Evolutionary conservation across 2,329 filamentous ascomycete species (phyloP), one percentile per base, ranked within the genome.

Genomic region (Hypoxylon sp.): DNA sequence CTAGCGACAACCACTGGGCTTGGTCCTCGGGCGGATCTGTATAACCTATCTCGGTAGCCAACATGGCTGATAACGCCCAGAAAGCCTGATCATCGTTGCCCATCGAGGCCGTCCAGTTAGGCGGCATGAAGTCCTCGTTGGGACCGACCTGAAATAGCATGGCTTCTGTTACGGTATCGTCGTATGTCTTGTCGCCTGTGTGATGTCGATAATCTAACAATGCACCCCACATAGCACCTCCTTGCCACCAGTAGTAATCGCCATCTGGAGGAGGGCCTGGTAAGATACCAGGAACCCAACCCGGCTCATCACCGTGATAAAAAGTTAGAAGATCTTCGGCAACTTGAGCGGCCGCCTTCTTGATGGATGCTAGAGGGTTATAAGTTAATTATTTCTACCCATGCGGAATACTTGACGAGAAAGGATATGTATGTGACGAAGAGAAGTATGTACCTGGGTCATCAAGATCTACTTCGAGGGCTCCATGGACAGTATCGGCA

Each of bases 231-330:
- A 90, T 76, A 9, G 84, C 82, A 42, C 84, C 82, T 4, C 83
- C 83, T 66, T 90, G 83, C 87, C 87, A 90, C 87, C 87, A 90
- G 75, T 89, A 89, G 67, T 87, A 87, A 55, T 80, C 75, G 57
- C 80, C 80, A 58, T 70, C 69, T 26, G 74, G 59, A 7, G 81
- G 81, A 44, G 81, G 81, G 0, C 80, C 81, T 1, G 81, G 80
- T 7, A 84, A 68, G 60, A 82, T 83, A 23, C 81, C 81, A 5
- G 81, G 80, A 11, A 77, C 78, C 63, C 75, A 70, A 44, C 80
- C 80, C 1, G 77, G 70, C 50, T 73, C 61, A 59, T 81, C 78
- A 49, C 78, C 79, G 26, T 75, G 69, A 66, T 82, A 82, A 61
- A 76, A 77, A 9, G 71, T 62, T 67, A 81, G 75, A 11, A 80